These are phyloP conservation scores for Anisodus acutangulus DNA, from an alignment of 257 asterid species.

Conservation along the genomic window DNA sequence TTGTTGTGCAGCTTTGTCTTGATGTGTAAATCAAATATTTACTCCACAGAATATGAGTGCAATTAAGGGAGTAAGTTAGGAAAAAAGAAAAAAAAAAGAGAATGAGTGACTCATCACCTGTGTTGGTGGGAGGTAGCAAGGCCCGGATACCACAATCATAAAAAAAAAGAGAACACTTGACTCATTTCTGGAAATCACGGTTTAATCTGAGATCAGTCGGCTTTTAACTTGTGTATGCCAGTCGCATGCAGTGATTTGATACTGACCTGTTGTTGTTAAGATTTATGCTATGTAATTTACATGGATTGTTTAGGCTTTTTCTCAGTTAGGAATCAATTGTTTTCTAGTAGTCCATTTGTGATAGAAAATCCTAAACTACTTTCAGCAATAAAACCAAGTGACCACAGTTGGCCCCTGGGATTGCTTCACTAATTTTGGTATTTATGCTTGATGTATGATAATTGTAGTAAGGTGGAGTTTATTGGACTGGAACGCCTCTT, in stretches of 20 bases:
- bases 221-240: neutral
- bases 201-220: neutral
- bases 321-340: neutral
- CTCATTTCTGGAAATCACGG: neutral
- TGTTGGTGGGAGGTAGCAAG: neutral
- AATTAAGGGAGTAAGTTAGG: neutral
- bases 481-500: neutral
- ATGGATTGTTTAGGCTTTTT: neutral
- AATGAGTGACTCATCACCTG: neutral
- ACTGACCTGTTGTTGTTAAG: neutral
- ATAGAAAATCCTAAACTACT: neutral
- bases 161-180: neutral
- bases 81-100: neutral
- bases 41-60: neutral
- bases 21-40: neutral
- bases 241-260: neutral
- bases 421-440: neutral
- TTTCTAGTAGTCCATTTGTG: neutral
- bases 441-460: neutral
- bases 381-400: conserved; percentile 10
- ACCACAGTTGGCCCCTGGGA: neutral
- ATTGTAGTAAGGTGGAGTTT: neutral
- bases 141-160: neutral
- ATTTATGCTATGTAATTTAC: neutral
- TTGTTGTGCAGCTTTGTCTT: neutral